A percentile compares a stretch with the other conserved stretches of the same genome.
These are phyloP conservation scores for Thalassia testudinum DNA, from an alignment of 116 monocot genomes.

Conservation along the genomic window DNA sequence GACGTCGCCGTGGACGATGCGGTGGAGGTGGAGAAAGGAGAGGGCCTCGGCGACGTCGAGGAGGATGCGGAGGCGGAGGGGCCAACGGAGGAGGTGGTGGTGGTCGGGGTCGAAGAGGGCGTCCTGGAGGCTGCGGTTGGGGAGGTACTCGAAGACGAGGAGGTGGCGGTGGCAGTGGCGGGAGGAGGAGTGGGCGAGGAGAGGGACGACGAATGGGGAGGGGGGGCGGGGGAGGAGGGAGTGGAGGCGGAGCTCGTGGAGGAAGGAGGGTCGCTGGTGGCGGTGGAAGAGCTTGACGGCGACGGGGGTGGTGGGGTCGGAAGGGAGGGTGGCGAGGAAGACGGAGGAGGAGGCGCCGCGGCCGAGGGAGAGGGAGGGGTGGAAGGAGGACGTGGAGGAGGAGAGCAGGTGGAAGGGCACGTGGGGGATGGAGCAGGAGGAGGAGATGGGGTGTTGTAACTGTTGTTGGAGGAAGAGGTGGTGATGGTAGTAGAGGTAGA, in stretches of 20 bases:
- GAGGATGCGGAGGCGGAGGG: conserved; percentile 38
- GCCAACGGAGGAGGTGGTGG: conserved; percentile 23
- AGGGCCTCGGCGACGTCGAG: conserved; percentile 61
- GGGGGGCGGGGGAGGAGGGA: background rate
- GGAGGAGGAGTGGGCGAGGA: conserved; percentile 36
- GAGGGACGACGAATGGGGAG: conserved; percentile 43
- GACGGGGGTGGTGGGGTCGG: conserved; percentile 8
- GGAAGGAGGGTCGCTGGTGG: conserved; percentile 36
- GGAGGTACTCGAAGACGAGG: conserved; percentile 58
- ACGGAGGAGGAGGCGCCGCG: conserved; percentile 6
- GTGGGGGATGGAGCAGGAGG: background rate
- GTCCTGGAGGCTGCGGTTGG: conserved; percentile 36
- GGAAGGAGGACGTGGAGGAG: conserved; percentile 34
- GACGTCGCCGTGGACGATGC: conserved; percentile 77
- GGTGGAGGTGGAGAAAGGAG: conserved; percentile 52
- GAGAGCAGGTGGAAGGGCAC: conserved; percentile 3
- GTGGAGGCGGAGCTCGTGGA: conserved; percentile 24
- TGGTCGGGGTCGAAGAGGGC: conserved; percentile 19
- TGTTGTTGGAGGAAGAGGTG: background rate
- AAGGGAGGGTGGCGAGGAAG: conserved; percentile 11
- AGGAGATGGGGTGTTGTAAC: background rate
- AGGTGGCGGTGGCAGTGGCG: conserved; percentile 4
- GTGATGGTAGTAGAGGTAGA: no score
- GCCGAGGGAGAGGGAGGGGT: conserved; percentile 16
- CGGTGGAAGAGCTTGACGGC: conserved; percentile 4